phyloP scores from a whole-genome alignment of 768 basidiomycete genomes.

The Stropharia rugosoannulata region DNA sequence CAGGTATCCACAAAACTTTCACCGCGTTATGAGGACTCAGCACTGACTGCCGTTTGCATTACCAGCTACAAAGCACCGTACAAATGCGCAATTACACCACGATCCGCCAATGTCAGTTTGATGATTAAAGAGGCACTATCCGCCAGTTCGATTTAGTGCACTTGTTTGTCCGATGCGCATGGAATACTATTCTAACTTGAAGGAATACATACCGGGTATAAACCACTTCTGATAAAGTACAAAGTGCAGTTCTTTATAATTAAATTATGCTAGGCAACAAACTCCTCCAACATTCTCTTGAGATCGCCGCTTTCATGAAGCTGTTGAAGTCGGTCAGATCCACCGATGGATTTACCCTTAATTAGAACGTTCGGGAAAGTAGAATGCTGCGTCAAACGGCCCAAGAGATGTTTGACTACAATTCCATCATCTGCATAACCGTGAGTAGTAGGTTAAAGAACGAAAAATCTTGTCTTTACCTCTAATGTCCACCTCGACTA shows the following conservation, averaged over 20 bases:
- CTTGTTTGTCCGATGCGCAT: too few species aligned
- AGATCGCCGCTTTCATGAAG: constrained; percentile 52
- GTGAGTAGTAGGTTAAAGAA: background rate
- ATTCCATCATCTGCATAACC: constrained; percentile 51
- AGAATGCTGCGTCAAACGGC: constrained; percentile 59
- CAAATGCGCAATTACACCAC: background rate
- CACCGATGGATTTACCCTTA: constrained; percentile 61
- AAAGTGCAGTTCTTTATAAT: too few species aligned
- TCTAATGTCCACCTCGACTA: constrained; percentile 77
- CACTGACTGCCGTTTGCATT: background rate
- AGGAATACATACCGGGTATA: too few species aligned
- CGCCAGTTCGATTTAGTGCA: background rate
- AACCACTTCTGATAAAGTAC: too few species aligned
- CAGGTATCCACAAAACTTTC: background rate
- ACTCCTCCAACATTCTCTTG: constrained; percentile 42
- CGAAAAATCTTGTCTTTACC: constrained; percentile 29
- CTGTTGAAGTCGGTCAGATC: constrained; percentile 56
- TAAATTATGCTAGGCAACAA: constrained; percentile 30
- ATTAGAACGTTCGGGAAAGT: constrained; percentile 81
- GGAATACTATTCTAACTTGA: too few species aligned
- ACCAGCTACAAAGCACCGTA: background rate
- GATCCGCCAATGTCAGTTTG: background rate
- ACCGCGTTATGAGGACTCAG: background rate
- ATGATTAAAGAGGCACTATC: background rate
- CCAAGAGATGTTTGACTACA: constrained; percentile 63